Base-by-base conservation (phyloP, 2,329 filamentous ascomycete species). In the Neopestalotiopsis sp. region DNA sequence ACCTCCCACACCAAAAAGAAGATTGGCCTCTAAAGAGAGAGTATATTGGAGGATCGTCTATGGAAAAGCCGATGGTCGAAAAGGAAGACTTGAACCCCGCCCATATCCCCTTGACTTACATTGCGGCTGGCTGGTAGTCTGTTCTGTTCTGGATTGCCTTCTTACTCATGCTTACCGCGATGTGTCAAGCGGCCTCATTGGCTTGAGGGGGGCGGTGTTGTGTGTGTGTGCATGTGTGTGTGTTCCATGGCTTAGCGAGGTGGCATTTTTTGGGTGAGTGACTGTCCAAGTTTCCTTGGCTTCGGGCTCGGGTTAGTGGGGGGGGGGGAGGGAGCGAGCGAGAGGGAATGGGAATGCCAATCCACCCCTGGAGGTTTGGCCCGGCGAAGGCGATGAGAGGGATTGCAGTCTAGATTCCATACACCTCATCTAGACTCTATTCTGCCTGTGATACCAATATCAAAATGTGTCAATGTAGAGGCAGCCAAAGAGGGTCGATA, bases 151-250 rank as follows among this genome's bases (percentile, higher is more conserved):
- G 24, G 24, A 28, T 28, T 28, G 24, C 24, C 24, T 28, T 28
- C 13, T 68, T 68, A 63, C 58, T 68, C 66, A 68, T 62, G 40
- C 40, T 64, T 20, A 64, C 58, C 30, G 17, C 17, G 13, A 14
- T 20, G 17, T 13, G 45, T 53, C 59, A 28, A 59, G 66, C 66
- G 56, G 66, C 66, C 66, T 68, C 66, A 68, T 68, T 68, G 66
- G 66, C 17, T 40, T 53, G 45, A 20, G 59, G 34, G 66, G 66
- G 66, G 66, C 45, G 24, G 53, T 38, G 66, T 64, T 45, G 59
- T 68, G 24, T 13, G 14, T 10, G 34, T 38, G 34, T 10, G 34
- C 10, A n/a, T n/a, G 34, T 38, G 13, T 24, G 58, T 49, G 17
- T n/a, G 42, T 53, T n/a, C 45, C 17, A 53, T 20, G 45, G 14